Percentiles rank a stretch among this genome's conserved stretches.
These are phyloP conservation scores for Polychaeton citri DNA, from an alignment of 2,329 filamentous ascomycete species.

Conservation along the genomic window DNA sequence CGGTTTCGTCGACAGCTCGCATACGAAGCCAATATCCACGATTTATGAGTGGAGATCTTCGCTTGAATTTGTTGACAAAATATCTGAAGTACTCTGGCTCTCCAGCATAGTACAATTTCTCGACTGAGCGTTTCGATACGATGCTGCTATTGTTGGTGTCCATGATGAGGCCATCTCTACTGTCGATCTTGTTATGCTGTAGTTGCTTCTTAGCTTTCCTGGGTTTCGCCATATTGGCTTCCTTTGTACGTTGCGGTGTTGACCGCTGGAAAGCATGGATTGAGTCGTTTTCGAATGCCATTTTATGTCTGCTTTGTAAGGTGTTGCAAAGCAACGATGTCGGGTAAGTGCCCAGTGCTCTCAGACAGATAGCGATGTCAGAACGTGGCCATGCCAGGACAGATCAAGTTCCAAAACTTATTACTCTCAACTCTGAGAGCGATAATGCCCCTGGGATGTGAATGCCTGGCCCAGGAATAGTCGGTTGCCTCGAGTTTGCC, in stretches of 20 bases:
- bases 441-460: no score
- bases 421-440: no score
- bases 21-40: conserved; percentile 79
- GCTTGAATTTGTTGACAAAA: conserved; percentile 73
- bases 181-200: conserved; percentile 1
- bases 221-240: conserved; percentile 4
- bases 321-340: no score
- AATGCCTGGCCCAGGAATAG: no score
- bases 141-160: conserved; percentile 81
- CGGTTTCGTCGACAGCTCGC: conserved; percentile 63
- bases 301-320: no score
- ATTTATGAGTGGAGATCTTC: conserved; percentile 79
- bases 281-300: conserved; percentile 5
- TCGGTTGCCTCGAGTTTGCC: no score
- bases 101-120: conserved; percentile 64
- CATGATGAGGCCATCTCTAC: conserved; percentile 23
- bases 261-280: conserved; percentile 2
- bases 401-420: no score
- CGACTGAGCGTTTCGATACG: conserved; percentile 85
- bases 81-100: conserved; percentile 76
- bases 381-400: no score
- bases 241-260: conserved; percentile 1
- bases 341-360: no score
- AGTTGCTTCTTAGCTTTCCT: conserved; percentile 4
- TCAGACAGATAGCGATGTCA: no score